Evolutionary conservation across 129 eudicot genomes (phyloP), one percentile per base, ranked within the genome.

Genomic region (Flaveria sonorensis): DNA sequence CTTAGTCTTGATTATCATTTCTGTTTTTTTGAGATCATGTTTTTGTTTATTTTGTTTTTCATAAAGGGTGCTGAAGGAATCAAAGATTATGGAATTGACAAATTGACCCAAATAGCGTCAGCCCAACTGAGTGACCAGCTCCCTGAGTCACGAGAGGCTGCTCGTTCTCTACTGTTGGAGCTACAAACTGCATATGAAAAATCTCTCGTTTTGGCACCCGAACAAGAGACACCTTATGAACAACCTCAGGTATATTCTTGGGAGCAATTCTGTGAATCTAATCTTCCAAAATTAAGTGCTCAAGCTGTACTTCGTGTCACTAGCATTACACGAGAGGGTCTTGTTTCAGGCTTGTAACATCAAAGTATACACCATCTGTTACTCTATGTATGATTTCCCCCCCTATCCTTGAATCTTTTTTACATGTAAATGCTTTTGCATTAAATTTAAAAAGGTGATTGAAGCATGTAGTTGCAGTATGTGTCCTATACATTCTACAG

Each of bases 301-400:
- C 97, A 89, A 83, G 92, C 96, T 11, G 97, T 92, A 15, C 84
- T 92, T 67, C 97, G 97, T 51, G 97, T 87, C 53, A 89, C 97
- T 50, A 83, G 63, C 68, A 36, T 72, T 70, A 64, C 85, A 2
- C 87, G 83, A 10, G 95, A 89, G 74, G 85, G 85, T 48, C 70
- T 65, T 72, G 86, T 78, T 79, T 47, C 72, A 20, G 85, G 90
- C 71, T 83, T 87, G 42, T 91, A 91, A 77, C 83, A 67, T 66
- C 55, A 56, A 26, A 24, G 52, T 67, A 52, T 60, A 75, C 36
- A 7, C 32, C 2, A n/a, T 55, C 13, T 59, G 77, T 77, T 68
- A 40, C 7, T 74, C 20, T 12, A 19, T 79, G 32, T 75, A 71
- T 71, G 69, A 80, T 78, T 60, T 57, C 68, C 36, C 11, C 68